These are phyloP conservation scores for Apiotrichum laibachii DNA, from an alignment of 1,284 basidiomycete genomes.

Conservation along the genomic window DNA sequence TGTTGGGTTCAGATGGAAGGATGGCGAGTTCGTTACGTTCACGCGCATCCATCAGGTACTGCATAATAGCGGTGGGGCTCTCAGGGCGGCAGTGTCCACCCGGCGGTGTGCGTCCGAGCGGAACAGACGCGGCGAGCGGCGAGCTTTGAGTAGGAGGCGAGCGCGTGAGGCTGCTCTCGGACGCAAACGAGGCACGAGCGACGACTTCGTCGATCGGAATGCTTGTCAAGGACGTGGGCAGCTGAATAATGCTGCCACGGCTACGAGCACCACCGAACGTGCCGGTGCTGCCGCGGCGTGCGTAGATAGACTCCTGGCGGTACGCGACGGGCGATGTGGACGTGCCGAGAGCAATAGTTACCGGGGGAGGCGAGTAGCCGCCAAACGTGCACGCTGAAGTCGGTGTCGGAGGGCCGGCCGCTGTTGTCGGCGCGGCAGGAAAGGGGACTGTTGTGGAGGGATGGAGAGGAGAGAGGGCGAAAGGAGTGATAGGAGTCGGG, in stretches of 20 bases:
- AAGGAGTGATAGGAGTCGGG: neutral
- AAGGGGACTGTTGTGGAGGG: neutral
- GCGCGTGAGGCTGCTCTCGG: neutral
- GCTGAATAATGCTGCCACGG: constrained; percentile 16
- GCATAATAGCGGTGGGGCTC: constrained; percentile 19
- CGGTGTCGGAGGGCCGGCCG: neutral
- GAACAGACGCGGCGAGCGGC: neutral
- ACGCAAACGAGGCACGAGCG: neutral
- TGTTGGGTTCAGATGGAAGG: constrained; percentile 13
- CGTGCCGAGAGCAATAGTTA: constrained; percentile 5
- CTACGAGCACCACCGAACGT: constrained; percentile 5
- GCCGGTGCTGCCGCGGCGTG: constrained; percentile 3
- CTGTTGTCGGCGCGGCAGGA: neutral
- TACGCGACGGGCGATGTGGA: neutral
- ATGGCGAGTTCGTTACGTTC: constrained; percentile 17
- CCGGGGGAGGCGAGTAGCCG: neutral
- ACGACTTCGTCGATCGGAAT: neutral
- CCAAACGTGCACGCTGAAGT: constrained; percentile 2
- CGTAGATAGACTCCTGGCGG: neutral
- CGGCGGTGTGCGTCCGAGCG: constrained; percentile 14
- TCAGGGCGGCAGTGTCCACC: constrained; percentile 22
- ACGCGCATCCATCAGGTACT: constrained; percentile 20
- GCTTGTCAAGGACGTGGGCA: neutral
- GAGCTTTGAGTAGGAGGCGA: neutral
- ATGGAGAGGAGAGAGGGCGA: neutral